Evolutionary conservation across 345 rosid species (phyloP).

Genomic region (Populus deltoides): DNA sequence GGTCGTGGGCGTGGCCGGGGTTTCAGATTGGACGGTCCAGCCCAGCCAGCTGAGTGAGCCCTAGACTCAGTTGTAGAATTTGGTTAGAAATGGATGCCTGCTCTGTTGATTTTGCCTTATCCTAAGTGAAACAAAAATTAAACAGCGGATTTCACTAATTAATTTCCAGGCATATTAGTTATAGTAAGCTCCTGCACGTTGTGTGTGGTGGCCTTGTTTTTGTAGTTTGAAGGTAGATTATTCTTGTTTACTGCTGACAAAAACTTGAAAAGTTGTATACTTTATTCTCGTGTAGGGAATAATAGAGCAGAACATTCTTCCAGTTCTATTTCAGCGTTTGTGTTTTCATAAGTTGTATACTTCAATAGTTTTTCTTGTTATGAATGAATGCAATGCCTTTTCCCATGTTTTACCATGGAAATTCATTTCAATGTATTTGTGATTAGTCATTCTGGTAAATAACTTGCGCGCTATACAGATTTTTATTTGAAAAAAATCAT

Average conservation of each 20-base stretch:
- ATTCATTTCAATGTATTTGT: not conserved
- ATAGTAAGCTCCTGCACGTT: not conserved
- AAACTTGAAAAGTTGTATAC: not conserved
- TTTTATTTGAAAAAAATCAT: too few species aligned
- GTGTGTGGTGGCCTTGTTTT: not conserved
- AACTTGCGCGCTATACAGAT: too few species aligned
- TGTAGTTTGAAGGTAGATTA: not conserved
- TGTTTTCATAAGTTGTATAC: not conserved
- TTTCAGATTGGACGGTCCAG: not conserved
- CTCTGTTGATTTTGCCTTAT: not conserved
- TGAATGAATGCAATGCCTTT: not conserved
- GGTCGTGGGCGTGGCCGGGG: not conserved
- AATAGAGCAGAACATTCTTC: not conserved
- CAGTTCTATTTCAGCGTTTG: not conserved
- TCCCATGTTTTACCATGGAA: not conserved
- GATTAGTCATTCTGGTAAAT: too few species aligned
- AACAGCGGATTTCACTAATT: not conserved
- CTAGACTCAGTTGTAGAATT: not conserved
- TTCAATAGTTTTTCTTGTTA: not conserved
- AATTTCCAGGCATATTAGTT: not conserved
- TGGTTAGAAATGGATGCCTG: not conserved
- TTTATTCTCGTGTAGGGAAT: not conserved
- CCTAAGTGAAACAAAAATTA: not conserved
- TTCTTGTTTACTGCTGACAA: not conserved
- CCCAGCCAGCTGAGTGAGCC: not conserved